phyloP scores from a whole-genome alignment of 2,329 filamentous ascomycete species.

The Sclerotinia nivalis region DNA sequence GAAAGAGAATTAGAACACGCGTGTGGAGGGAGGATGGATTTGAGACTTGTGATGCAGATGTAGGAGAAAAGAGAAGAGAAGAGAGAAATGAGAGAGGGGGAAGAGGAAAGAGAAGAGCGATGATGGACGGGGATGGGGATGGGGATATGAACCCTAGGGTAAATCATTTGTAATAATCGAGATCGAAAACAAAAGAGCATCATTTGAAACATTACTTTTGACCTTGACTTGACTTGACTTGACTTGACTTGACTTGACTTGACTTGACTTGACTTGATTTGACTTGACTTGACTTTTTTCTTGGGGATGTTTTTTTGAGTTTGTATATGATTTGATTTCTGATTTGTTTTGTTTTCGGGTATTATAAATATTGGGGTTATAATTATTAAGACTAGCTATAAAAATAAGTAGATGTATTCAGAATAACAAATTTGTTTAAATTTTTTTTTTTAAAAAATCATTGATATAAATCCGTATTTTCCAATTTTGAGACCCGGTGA shows the following conservation, averaged over 20 bases:
- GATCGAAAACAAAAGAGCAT: conserved; percentile 16
- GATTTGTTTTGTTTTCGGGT: too few species aligned
- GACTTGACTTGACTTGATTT: too few species aligned
- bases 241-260: too few species aligned
- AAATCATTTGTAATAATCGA: conserved; percentile 22
- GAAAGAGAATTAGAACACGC: neutral
- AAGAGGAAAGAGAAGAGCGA: neutral
- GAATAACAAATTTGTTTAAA: neutral
- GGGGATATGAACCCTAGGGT: conserved; percentile 15
- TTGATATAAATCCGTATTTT: neutral
- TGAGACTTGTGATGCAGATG: neutral
- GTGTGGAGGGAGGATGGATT: neutral
- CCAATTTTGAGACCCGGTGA: neutral
- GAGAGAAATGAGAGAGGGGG: neutral
- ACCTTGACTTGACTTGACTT: neutral
- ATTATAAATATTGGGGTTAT: too few species aligned
- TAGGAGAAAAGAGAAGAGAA: neutral
- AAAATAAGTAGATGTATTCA: too few species aligned
- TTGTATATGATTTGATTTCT: neutral
- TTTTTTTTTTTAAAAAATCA: neutral
- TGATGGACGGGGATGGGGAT: neutral
- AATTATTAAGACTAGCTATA: neutral
- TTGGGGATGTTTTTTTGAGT: neutral
- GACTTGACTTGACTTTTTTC: too few species aligned
- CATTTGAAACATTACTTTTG: conserved; percentile 1